phyloP scores from a whole-genome alignment of 2,329 filamentous ascomycete genomes.

The Phialophora expanda region DNA sequence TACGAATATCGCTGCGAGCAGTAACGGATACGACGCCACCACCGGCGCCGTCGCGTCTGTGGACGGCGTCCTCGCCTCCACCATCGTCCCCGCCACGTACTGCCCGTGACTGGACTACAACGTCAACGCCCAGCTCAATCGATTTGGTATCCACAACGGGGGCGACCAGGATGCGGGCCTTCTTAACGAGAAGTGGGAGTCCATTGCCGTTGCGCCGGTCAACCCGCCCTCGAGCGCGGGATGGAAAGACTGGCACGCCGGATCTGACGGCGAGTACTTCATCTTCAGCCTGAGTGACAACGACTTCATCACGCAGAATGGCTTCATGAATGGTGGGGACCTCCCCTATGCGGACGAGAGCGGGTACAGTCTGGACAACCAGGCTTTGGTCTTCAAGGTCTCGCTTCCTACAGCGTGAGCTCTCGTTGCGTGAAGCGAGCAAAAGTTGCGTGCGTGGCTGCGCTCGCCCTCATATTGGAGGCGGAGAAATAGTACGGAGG shows the following conservation, averaged over 20 bases:
- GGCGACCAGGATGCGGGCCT: slow-evolving; percentile 63
- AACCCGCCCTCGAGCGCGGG: slow-evolving; percentile 46
- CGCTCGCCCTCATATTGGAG: neutral
- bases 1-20: slow-evolving; percentile 63
- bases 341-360: slow-evolving; percentile 62
- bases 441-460: too few species aligned
- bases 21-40: slow-evolving; percentile 43
- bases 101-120: slow-evolving; percentile 73
- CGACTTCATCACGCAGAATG: slow-evolving; percentile 75
- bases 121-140: slow-evolving; percentile 65
- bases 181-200: slow-evolving; percentile 80
- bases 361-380: slow-evolving; percentile 65
- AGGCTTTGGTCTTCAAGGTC: slow-evolving; percentile 68
- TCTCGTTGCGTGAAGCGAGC: neutral
- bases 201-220: slow-evolving; percentile 66
- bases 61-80: slow-evolving; percentile 59
- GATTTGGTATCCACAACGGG: slow-evolving; percentile 72
- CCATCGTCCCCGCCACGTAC: slow-evolving; percentile 64
- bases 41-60: slow-evolving; percentile 54
- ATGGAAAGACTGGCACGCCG: slow-evolving; percentile 33
- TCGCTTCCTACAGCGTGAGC: slow-evolving; percentile 21
- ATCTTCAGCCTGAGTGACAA: slow-evolving; percentile 73
- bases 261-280: slow-evolving; percentile 65
- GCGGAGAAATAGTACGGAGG: neutral
- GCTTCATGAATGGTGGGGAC: slow-evolving; percentile 63